Evolutionary conservation across 345 rosid species (phyloP).

Genomic region (Arabidopsis suecica): DNA sequence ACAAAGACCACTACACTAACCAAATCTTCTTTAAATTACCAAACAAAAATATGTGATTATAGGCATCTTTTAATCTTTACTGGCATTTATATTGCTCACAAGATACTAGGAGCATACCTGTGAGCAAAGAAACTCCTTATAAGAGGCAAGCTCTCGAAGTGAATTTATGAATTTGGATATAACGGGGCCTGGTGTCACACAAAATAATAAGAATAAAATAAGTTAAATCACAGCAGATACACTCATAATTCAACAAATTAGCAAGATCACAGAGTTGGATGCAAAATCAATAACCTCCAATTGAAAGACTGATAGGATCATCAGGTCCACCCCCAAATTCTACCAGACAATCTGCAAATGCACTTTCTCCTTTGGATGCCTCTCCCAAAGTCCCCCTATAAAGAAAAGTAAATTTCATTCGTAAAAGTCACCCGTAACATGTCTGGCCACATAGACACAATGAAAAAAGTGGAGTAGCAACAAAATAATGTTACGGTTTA

Average conservation of each 20-base stretch:
- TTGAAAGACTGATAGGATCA: constrained; percentile 86
- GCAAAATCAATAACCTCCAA: constrained; percentile 69
- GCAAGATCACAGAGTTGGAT: not conserved
- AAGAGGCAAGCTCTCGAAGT: constrained; percentile 83
- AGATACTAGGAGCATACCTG: constrained; percentile 62
- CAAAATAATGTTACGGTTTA: not conserved
- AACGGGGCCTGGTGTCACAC: constrained; percentile 64
- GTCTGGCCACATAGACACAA: constrained; percentile 7
- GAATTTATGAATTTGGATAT: constrained; percentile 75
- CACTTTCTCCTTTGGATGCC: constrained; percentile 65
- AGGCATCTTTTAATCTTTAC: constrained; percentile 6
- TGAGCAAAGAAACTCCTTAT: constrained; percentile 87
- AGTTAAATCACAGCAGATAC: not conserved
- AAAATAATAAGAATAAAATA: constrained; percentile 20
- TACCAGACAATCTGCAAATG: constrained; percentile 78
- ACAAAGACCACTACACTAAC: not conserved
- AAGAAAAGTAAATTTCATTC: constrained; percentile 15
- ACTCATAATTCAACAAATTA: not conserved
- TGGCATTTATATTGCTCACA: not conserved
- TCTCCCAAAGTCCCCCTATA: constrained; percentile 74
- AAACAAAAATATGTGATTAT: constrained; percentile 10
- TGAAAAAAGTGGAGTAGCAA: constrained; percentile 10
- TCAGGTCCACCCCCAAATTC: constrained; percentile 87
- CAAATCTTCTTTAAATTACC: constrained; percentile 9
- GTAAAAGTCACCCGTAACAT: not conserved